Conservation (phyloP, 2,329 filamentous ascomycete genomes). For the Aspergillus clavatus region DNA sequence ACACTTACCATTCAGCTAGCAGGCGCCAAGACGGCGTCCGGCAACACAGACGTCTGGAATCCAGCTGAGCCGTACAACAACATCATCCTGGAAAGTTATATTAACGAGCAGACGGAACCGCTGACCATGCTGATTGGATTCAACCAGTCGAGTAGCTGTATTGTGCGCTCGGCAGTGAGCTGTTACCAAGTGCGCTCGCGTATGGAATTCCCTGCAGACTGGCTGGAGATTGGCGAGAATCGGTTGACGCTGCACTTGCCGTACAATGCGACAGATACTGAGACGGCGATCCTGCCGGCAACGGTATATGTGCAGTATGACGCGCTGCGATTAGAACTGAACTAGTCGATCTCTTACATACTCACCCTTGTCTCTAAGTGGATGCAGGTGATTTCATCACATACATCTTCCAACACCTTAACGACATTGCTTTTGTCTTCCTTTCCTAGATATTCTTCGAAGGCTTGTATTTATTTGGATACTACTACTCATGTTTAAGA, state of each 20-base stretch:
- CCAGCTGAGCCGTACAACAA: conserved; percentile 51
- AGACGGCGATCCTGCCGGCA: conserved; percentile 52
- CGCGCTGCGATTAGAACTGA: conserved; percentile 56
- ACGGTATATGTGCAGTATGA: conserved; percentile 63
- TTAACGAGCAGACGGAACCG: conserved; percentile 41
- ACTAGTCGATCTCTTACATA: too few relatives aligned
- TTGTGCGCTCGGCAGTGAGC: conserved; percentile 54
- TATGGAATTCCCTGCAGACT: conserved; percentile 50
- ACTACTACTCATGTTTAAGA: too few relatives aligned
- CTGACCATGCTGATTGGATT: conserved; percentile 37
- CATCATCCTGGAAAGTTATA: conserved; percentile 47
- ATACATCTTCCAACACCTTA: too few relatives aligned
- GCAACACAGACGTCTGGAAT: conserved; percentile 58
- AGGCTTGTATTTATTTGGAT: too few relatives aligned
- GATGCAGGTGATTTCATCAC: too few relatives aligned
- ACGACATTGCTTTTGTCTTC: too few relatives aligned
- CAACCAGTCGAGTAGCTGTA: conserved; percentile 56
- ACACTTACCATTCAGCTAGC: conserved; percentile 61
- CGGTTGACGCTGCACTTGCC: conserved; percentile 55
- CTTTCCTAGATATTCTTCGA: too few relatives aligned
- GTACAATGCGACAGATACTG: conserved; percentile 55
- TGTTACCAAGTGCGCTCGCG: conserved; percentile 61
- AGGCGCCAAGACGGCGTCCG: conserved; percentile 57
- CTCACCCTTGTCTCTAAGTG: too few relatives aligned
- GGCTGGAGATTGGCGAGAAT: conserved; percentile 52